These are phyloP conservation scores for Neurospora sp. DNA, from an alignment of 495 filamentous ascomycete species.

Conservation along the genomic window DNA sequence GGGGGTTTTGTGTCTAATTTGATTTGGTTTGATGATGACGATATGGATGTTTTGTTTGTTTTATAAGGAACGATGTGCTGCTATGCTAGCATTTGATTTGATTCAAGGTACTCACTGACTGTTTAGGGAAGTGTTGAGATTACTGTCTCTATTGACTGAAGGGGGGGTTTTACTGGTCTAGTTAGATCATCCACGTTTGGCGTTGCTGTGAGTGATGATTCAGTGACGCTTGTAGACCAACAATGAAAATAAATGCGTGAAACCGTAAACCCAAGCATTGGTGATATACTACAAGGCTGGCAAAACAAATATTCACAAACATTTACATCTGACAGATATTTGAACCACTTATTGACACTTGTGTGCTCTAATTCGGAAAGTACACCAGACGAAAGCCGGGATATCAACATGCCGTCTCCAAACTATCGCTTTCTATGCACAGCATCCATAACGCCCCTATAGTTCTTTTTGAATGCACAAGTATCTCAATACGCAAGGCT, in stretches of 20 bases:
- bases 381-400: not conserved
- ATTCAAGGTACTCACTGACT: not conserved
- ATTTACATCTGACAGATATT: not conserved
- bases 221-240: not conserved
- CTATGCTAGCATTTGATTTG: not conserved
- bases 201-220: not conserved
- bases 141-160: not conserved
- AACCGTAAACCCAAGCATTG: not conserved
- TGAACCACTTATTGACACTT: not conserved
- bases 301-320: not conserved
- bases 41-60: not conserved
- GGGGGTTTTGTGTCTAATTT: not conserved
- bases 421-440: not conserved
- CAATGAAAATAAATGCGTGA: not conserved
- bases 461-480: not conserved
- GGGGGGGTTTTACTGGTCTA: not conserved
- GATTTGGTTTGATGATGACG: not conserved
- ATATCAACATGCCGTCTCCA: not conserved
- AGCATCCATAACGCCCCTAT: not conserved
- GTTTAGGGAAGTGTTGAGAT: not conserved
- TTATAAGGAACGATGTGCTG: not conserved
- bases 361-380: not conserved
- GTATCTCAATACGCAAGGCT: not conserved
- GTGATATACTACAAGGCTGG: not conserved
- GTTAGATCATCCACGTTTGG: not conserved